phyloP scores from a whole-genome alignment of 495 filamentous ascomycete species.

The Parachaetomium inaequale region DNA sequence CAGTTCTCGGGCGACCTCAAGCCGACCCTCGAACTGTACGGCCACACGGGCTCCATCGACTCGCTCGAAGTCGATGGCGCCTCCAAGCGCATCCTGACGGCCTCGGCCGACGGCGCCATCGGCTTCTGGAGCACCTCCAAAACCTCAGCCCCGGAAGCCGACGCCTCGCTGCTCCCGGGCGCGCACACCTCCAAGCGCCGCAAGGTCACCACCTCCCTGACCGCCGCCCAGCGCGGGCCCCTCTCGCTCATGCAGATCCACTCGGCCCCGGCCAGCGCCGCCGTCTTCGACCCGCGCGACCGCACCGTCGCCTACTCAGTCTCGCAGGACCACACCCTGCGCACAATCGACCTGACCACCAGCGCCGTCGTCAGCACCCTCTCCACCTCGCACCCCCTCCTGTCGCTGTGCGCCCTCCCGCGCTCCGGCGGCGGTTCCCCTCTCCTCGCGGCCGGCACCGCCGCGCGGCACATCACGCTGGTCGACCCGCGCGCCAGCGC shows the following conservation, averaged over 20 bases:
- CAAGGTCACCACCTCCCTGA: conserved; percentile 63
- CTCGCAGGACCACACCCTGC: conserved; percentile 83
- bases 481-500: conserved; percentile 80
- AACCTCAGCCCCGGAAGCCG: conserved; percentile 65
- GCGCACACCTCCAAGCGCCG: conserved; percentile 67
- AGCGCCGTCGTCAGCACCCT: conserved; percentile 67
- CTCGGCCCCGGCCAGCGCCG: conserved; percentile 65
- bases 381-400: conserved; percentile 74
- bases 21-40: conserved; percentile 79
- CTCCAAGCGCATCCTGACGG: conserved; percentile 74
- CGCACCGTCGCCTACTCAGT: conserved; percentile 83
- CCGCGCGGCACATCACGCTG: conserved; percentile 81
- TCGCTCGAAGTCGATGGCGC: conserved; percentile 71
- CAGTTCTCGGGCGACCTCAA: conserved; percentile 62
- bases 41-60: conserved; percentile 72
- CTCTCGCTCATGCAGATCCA: conserved; percentile 69
- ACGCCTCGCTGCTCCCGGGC: conserved; percentile 60
- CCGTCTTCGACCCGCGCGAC: conserved; percentile 79
- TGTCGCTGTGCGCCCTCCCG: conserved; percentile 67
- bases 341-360: conserved; percentile 88
- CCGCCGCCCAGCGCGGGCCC: conserved; percentile 72
- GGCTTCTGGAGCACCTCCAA: conserved; percentile 82
- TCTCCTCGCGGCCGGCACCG: conserved; percentile 79
- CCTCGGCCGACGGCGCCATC: conserved; percentile 72
- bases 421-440: conserved; percentile 44